These are phyloP conservation scores for Phytopythium helicoides DNA, from an alignment of 352 stramenopile species.

Conservation along the genomic window DNA sequence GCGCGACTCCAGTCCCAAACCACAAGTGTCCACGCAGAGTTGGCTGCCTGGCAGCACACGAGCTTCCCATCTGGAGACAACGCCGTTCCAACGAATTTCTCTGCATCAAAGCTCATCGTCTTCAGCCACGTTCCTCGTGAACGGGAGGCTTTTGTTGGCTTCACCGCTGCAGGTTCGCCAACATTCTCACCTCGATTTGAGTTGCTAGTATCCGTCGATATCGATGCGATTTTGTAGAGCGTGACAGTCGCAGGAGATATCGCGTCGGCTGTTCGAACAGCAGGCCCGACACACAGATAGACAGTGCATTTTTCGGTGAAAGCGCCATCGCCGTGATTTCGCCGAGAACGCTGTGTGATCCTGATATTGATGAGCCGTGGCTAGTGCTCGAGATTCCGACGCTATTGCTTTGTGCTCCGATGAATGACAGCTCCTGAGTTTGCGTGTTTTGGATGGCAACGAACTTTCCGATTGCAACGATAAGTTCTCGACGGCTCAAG, in stretches of 20 bases:
- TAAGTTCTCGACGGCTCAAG: constrained; percentile 54
- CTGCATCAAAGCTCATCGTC: constrained; percentile 43
- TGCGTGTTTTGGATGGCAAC: constrained; percentile 67
- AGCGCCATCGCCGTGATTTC: constrained; percentile 72
- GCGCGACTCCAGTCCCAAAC: constrained; percentile 80
- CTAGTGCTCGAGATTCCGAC: constrained; percentile 3
- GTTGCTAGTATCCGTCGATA: not conserved
- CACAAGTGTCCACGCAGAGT: constrained; percentile 53
- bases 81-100: constrained; percentile 49
- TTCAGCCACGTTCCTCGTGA: constrained; percentile 27
- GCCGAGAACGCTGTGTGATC: constrained; percentile 20
- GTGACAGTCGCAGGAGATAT: constrained; percentile 27
- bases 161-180: constrained; percentile 5
- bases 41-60: constrained; percentile 54
- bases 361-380: not conserved
- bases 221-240: constrained; percentile 25
- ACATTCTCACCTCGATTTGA: constrained; percentile 1
- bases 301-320: constrained; percentile 47
- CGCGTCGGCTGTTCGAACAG: constrained; percentile 21
- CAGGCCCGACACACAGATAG: constrained; percentile 53
- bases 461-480: constrained; percentile 63
- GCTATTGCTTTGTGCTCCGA: constrained; percentile 21
- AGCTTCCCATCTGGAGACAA: constrained; percentile 73
- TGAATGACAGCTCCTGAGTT: constrained; percentile 52
- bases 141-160: not conserved